Evolutionary conservation across 1,139 yeast genomes (phyloP).

Genomic region (Pichia sp.): DNA sequence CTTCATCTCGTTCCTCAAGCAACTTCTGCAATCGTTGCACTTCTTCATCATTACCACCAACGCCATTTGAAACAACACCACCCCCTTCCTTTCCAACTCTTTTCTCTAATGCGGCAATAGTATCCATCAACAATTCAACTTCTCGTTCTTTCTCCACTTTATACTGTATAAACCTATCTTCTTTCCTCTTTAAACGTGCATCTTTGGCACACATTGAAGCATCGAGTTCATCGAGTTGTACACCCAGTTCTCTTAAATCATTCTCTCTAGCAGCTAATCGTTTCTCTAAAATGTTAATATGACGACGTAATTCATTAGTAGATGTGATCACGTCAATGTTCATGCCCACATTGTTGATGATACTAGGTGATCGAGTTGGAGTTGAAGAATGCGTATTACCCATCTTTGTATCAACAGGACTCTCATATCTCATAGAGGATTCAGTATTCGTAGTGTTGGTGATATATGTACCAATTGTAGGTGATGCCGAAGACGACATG

Average conservation of each 20-base stretch:
- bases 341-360: not conserved
- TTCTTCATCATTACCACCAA: constrained; percentile 13
- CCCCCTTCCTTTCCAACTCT: constrained; percentile 27
- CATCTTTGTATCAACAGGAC: not conserved
- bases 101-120: constrained; percentile 44
- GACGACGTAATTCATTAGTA: constrained; percentile 6
- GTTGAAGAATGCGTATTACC: not conserved
- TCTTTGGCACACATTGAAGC: constrained; percentile 42
- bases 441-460: too few relatives aligned
- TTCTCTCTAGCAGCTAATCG: constrained; percentile 7
- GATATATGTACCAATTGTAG: too few relatives aligned
- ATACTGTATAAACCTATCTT: constrained; percentile 37
- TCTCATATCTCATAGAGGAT: too few relatives aligned
- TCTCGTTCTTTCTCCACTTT: constrained; percentile 44
- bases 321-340: not conserved
- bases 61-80: constrained; percentile 19
- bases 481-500: too few relatives aligned
- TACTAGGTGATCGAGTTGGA: not conserved
- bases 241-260: constrained; percentile 32
- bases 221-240: constrained; percentile 40
- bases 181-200: constrained; percentile 35
- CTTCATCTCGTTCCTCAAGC: not conserved
- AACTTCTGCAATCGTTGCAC: not conserved
- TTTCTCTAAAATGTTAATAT: constrained; percentile 7
- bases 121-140: constrained; percentile 50